Percentiles rank a stretch among this genome's conserved stretches.
These are phyloP conservation scores for Trichoderma asperellum DNA, from an alignment of 2,329 filamentous ascomycete species.

Conservation along the genomic window DNA sequence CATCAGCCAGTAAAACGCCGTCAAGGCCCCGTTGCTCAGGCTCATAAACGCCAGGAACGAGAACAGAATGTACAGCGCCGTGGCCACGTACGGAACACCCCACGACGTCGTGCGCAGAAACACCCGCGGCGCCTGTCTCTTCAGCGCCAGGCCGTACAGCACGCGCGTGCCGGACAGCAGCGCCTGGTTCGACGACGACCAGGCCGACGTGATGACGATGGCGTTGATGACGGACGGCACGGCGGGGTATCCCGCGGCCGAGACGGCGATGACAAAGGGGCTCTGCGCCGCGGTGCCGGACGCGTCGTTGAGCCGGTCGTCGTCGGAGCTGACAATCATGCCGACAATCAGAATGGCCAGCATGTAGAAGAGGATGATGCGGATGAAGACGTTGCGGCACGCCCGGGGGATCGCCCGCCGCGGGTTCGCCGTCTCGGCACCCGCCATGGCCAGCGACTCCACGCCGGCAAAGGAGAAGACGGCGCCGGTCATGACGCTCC, in stretches of 20 bases:
- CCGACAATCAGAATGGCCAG: conserved; percentile 73
- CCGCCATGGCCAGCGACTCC: conserved; percentile 64
- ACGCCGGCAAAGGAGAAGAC: conserved; percentile 72
- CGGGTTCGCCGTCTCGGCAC: conserved; percentile 61
- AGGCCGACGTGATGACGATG: conserved; percentile 71
- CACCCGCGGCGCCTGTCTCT: conserved; percentile 65
- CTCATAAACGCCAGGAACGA: conserved; percentile 63
- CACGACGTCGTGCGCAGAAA: conserved; percentile 64
- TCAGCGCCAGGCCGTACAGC: conserved; percentile 68
- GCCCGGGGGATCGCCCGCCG: conserved; percentile 57
- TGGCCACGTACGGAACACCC: conserved; percentile 65
- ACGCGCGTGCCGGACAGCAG: conserved; percentile 70
- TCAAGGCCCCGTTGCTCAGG: conserved; percentile 60
- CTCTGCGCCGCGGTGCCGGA: conserved; percentile 53
- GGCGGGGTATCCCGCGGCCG: conserved; percentile 66
- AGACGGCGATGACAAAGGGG: conserved; percentile 74
- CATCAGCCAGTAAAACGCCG: conserved; percentile 69
- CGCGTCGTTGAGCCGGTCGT: conserved; percentile 55
- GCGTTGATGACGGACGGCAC: conserved; percentile 77
- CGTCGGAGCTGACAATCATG: conserved; percentile 63
- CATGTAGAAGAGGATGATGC: conserved; percentile 64
- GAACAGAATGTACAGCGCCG: conserved; percentile 57
- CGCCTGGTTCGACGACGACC: conserved; percentile 63
- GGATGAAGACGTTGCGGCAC: conserved; percentile 61
- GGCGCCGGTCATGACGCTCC: conserved; percentile 64